A percentile compares a stretch with the other conserved stretches of the same genome.
These are phyloP conservation scores for Cichorium intybus DNA, from an alignment of 140 eudicot genomes.

Conservation along the genomic window DNA sequence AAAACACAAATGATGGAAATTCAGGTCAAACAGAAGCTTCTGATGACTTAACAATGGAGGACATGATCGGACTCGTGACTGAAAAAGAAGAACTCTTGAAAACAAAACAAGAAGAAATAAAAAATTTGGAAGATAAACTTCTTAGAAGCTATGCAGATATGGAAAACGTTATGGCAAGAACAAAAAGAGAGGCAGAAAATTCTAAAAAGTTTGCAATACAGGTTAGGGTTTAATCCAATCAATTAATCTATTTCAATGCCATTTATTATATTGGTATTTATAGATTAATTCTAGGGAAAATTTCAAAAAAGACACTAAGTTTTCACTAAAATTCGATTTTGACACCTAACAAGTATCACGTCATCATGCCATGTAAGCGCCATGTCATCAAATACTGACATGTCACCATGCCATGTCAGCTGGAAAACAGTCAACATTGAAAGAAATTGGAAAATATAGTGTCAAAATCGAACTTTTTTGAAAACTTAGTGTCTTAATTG, in stretches of 20 bases:
- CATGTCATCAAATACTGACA: too few species aligned
- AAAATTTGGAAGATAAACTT: constrained; percentile 59
- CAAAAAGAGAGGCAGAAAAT: constrained; percentile 84
- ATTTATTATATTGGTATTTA: constrained; percentile 2
- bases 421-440: too few species aligned
- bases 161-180: constrained; percentile 82
- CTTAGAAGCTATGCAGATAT: constrained; percentile 77
- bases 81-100: constrained; percentile 63
- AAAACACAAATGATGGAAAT: constrained; percentile 26
- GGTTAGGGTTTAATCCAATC: constrained; percentile 36
- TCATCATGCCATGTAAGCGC: too few species aligned
- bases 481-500: too few species aligned
- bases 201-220: constrained; percentile 87
- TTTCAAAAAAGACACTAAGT: too few species aligned
- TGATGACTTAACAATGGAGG: constrained; percentile 55
- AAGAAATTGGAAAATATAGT: too few species aligned
- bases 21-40: constrained; percentile 39
- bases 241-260: neutral
- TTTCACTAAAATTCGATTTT: too few species aligned
- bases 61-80: constrained; percentile 58
- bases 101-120: constrained; percentile 57
- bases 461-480: too few species aligned
- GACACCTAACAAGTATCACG: too few species aligned
- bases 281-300: too few species aligned
- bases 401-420: too few species aligned